Percentiles rank a stretch among this genome's conserved stretches.
These are phyloP conservation scores for Rosa chinensis DNA, from an alignment of 306 rosid species.

Conservation along the genomic window DNA sequence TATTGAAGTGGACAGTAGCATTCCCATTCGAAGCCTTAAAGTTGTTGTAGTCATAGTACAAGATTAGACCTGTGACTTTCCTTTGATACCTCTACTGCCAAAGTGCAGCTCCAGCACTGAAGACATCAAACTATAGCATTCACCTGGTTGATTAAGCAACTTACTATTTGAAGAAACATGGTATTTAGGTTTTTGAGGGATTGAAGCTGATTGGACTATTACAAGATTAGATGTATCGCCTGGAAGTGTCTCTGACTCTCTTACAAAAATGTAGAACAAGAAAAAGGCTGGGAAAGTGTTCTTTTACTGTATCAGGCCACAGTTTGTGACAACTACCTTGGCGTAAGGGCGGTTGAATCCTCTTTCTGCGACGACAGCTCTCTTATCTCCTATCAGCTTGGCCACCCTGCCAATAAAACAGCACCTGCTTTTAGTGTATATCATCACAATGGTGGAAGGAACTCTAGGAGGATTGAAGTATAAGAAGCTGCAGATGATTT, in stretches of 20 bases:
- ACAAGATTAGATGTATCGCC: neutral
- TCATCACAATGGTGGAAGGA: neutral
- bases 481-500: neutral
- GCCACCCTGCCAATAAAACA: constrained; percentile 62
- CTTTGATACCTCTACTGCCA: neutral
- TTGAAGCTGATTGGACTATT: neutral
- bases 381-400: constrained; percentile 84
- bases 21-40: neutral
- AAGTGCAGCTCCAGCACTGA: neutral
- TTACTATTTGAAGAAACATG: neutral
- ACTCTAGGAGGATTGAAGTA: neutral
- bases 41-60: neutral
- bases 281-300: neutral
- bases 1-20: neutral
- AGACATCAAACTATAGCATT: neutral
- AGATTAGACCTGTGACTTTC: neutral
- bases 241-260: neutral
- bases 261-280: constrained; percentile 18
- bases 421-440: constrained; percentile 1
- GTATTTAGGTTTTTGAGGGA: neutral
- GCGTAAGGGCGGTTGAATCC: constrained; percentile 87
- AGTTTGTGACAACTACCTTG: constrained; percentile 60
- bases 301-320: constrained; percentile 48
- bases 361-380: constrained; percentile 84
- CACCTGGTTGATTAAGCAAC: neutral